Percentiles rank a stretch among this genome's conserved stretches.
Conservation (phyloP, 768 basidiomycete genomes). For the Cantharellus cinnabarinus region DNA sequence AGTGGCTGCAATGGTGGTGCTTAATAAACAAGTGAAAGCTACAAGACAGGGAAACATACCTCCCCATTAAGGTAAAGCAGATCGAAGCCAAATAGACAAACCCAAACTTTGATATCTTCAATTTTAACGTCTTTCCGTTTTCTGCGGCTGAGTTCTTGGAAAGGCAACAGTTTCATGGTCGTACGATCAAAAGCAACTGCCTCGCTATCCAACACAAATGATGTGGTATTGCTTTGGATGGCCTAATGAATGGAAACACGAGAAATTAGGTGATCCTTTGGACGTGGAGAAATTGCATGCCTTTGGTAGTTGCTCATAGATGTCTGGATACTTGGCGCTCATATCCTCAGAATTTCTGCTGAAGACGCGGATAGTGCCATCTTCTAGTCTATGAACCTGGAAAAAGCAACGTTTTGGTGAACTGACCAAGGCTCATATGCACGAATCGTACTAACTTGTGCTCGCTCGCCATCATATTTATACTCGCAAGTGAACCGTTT, state of each 20-base stretch:
- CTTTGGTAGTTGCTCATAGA: constrained; percentile 80
- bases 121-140: constrained; percentile 97
- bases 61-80: constrained; percentile 92
- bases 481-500: constrained; percentile 97
- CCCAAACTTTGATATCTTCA: constrained; percentile 91
- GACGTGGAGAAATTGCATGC: constrained; percentile 23
- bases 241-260: constrained; percentile 30
- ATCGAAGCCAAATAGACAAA: constrained; percentile 93
- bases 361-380: constrained; percentile 78
- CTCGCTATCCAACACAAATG: constrained; percentile 91
- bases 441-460: constrained; percentile 37
- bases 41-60: constrained; percentile 25
- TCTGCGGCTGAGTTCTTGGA: constrained; percentile 87
- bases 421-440: background rate
- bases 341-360: constrained; percentile 97
- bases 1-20: constrained; percentile 35
- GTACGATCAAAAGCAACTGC: constrained; percentile 85
- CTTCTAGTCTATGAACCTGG: constrained; percentile 53
- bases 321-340: constrained; percentile 97
- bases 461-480: constrained; percentile 97
- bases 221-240: constrained; percentile 60
- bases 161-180: constrained; percentile 78
- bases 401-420: constrained; percentile 15
- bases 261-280: background rate
- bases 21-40: background rate